Base-by-base conservation (phyloP, 257 asterid species). In the Rubia yunnanensis region DNA sequence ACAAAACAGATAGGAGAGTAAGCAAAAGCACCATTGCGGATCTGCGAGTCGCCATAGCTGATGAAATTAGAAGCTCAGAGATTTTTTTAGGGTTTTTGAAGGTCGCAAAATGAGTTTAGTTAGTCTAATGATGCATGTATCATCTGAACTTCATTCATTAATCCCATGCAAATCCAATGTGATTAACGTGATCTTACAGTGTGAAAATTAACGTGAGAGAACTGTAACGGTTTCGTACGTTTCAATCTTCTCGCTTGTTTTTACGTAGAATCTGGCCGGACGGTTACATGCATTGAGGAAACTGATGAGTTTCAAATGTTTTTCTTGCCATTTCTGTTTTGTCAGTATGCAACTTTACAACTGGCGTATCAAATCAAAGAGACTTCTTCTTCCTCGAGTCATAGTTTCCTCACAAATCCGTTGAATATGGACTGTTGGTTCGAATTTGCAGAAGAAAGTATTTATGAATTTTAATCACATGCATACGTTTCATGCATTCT, bases 111-210 rank as follows among this genome's bases (percentile, higher is more conserved):
- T 36, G 44, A 10, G 13, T 44, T 44, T 44, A 14, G 5, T 0
- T 3, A 44, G 15, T 4, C 24, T 10, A 14, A 27, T 14, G 38
- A 22, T 56, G 38, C 62, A 56, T 56, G 38, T 3, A 10, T 56
- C 62, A 13, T 3, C 22, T 56, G 62, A 27, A 9, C 24, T 53
- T 27, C 4, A 28, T 35, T 18, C 20, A 24, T 23, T 53, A 53
- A 10, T 53, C 78, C 52, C 76, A 73, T 66, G 77, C 63, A 71
- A 62, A 70, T 44, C 72, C 56, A 38, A 10, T 32, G 30, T 54
- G 32, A 14, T 64, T 62, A 74, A 63, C 66, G 77, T 85, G 92
- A 83, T 52, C 60, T 63, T 52, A 27, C 64, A 27, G 6, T 6
- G 18, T 66, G 58, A 48, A n/a, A 41, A 17, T 56, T 49, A 54